phyloP scores from a whole-genome alignment of 2,329 filamentous ascomycete genomes.

The Dendryphion nanum region DNA sequence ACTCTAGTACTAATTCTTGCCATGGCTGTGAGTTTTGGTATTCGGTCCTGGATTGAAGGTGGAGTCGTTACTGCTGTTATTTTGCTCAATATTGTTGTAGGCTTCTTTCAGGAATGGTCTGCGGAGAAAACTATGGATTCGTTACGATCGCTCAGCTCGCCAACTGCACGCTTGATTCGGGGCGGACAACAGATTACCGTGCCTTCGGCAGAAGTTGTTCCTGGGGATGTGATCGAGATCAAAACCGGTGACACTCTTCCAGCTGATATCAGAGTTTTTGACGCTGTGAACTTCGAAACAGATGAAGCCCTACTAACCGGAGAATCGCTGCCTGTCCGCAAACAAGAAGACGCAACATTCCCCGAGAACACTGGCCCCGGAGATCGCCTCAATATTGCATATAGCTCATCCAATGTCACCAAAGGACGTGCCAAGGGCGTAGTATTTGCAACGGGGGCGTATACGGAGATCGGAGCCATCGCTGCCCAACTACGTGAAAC shows the following conservation, averaged over 20 bases:
- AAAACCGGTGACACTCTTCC: conserved; percentile 67
- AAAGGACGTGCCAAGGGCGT: conserved; percentile 68
- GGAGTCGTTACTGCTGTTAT: conserved; percentile 48
- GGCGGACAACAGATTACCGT: conserved; percentile 54
- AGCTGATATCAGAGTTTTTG: conserved; percentile 61
- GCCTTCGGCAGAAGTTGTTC: conserved; percentile 56
- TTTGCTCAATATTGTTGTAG: conserved; percentile 45
- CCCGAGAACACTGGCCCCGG: conserved; percentile 58
- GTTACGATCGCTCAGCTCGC: conserved; percentile 46
- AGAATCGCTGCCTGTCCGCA: conserved; percentile 67
- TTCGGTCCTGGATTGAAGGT: conserved; percentile 48
- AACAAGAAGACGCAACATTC: conserved; percentile 58
- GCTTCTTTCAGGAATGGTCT: conserved; percentile 47
- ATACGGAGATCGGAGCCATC: conserved; percentile 72
- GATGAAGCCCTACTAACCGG: conserved; percentile 72
- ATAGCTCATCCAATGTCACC: conserved; percentile 68
- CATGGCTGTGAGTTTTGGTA: conserved; percentile 50
- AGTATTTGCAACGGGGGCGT: conserved; percentile 67
- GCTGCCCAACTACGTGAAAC: conserved; percentile 63
- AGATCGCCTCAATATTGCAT: conserved; percentile 68
- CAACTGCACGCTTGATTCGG: conserved; percentile 49
- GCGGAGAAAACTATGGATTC: conserved; percentile 53
- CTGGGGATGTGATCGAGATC: conserved; percentile 64
- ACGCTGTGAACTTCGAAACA: conserved; percentile 71
- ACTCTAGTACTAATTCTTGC: conserved; percentile 57